phyloP scores from a whole-genome alignment of 2,329 filamentous ascomycete species.

The Fusarium clavum region DNA sequence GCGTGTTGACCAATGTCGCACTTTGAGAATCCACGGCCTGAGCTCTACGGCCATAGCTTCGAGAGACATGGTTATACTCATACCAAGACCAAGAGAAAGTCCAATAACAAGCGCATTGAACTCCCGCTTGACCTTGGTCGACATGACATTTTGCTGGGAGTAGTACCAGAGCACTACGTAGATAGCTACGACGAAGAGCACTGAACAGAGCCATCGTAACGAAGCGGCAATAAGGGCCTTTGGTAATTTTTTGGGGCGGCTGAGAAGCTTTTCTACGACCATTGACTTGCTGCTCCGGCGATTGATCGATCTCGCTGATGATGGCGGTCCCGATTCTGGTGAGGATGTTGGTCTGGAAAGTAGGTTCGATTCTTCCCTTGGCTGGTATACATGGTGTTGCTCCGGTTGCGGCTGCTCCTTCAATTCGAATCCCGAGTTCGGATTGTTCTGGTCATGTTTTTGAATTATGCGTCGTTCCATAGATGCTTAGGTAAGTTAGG shows the following conservation, averaged over 20 bases:
- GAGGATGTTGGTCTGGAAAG: conserved; percentile 9
- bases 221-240: conserved; percentile 27
- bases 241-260: conserved; percentile 21
- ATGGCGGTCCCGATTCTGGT: neutral
- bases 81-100: conserved; percentile 49
- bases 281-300: neutral
- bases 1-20: conserved; percentile 50
- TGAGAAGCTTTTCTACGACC: conserved; percentile 2
- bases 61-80: conserved; percentile 57
- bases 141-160: conserved; percentile 30
- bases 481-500: neutral
- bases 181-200: conserved; percentile 30
- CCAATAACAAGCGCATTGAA: conserved; percentile 60
- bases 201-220: conserved; percentile 34
- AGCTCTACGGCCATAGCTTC: conserved; percentile 58
- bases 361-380: conserved; percentile 23
- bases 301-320: neutral
- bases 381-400: neutral
- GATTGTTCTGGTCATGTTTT: neutral
- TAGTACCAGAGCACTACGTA: conserved; percentile 34
- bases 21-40: conserved; percentile 59
- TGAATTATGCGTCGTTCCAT: neutral
- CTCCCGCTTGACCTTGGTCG: conserved; percentile 50
- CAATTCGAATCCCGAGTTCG: conserved; percentile 6
- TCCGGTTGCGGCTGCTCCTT: neutral